Evolutionary conservation across 2,329 filamentous ascomycete genomes (phyloP), one percentile per base, ranked within the genome.

Genomic region (Xylariaceae sp.): DNA sequence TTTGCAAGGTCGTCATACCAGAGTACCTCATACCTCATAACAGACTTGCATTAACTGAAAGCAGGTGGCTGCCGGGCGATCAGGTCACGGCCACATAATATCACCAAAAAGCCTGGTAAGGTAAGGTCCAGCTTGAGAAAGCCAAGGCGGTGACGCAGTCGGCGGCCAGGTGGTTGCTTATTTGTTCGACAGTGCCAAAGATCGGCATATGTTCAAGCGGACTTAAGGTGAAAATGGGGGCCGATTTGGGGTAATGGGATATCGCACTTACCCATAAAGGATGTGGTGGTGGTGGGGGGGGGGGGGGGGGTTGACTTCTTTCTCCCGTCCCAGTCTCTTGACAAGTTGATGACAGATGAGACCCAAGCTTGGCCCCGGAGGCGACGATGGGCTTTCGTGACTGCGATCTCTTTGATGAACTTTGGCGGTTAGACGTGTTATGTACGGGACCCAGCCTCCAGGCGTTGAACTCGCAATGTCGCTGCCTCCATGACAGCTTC

Each of bases 381-480:
- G 49, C 41, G 31, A 38, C 48, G 35, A 57, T 53, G 13, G 56
- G 31, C 16, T 46, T 47, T 43, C 52, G 52, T 24, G 21, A 24
- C n/a, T n/a, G n/a, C n/a, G n/a, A n/a, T n/a, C n/a, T n/a, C n/a
- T n/a, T n/a, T n/a, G n/a, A n/a, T n/a, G n/a, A n/a, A n/a, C n/a
- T n/a, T n/a, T n/a, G n/a, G n/a, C n/a, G n/a, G n/a, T n/a, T n/a
- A n/a, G n/a, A n/a, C n/a, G n/a, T n/a, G n/a, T n/a, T n/a, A n/a
- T n/a, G n/a, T n/a, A n/a, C n/a, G n/a, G n/a, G n/a, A n/a, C n/a
- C n/a, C n/a, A n/a, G n/a, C n/a, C n/a, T n/a, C n/a, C n/a, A n/a
- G n/a, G n/a, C n/a, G n/a, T n/a, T n/a, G n/a, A n/a, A n/a, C n/a
- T n/a, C n/a, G n/a, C n/a, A n/a, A n/a, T n/a, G n/a, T n/a, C n/a